Percentiles rank a stretch among this genome's conserved stretches.
Conservation (phyloP, 768 basidiomycete genomes). For the Pleurotus sapidus region DNA sequence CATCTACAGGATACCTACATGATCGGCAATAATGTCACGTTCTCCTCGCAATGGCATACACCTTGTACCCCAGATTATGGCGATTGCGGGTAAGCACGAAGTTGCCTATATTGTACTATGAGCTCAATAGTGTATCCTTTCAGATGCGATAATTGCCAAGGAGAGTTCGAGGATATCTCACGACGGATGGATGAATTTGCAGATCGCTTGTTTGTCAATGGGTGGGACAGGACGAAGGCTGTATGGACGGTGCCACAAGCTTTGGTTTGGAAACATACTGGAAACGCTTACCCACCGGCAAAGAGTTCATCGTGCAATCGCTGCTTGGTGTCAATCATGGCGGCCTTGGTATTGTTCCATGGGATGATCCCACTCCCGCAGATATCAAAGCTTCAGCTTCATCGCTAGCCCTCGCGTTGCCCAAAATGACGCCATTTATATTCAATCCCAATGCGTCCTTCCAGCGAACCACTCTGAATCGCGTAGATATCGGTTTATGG, state of each 20-base stretch:
- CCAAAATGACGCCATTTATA: slow-evolving; percentile 44
- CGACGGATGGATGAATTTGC: slow-evolving; percentile 64
- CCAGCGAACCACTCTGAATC: slow-evolving; percentile 33
- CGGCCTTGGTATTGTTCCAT: slow-evolving; percentile 54
- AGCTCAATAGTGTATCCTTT: background rate
- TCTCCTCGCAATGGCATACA: slow-evolving; percentile 59
- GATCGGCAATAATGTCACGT: slow-evolving; percentile 61
- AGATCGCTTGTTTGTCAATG: slow-evolving; percentile 55
- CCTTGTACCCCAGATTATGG: slow-evolving; percentile 64
- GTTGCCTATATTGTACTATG: background rate
- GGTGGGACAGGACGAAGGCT: slow-evolving; percentile 66
- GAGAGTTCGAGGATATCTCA: slow-evolving; percentile 68
- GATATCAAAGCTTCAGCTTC: slow-evolving; percentile 56
- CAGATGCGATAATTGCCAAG: slow-evolving; percentile 61
- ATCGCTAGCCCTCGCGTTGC: slow-evolving; percentile 40
- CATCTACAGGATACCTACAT: slow-evolving; percentile 54
- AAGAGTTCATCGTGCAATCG: slow-evolving; percentile 65
- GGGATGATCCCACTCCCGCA: slow-evolving; percentile 50
- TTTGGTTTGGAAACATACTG: slow-evolving; percentile 61
- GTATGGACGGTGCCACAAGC: slow-evolving; percentile 83
- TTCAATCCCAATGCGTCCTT: slow-evolving; percentile 38
- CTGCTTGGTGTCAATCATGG: slow-evolving; percentile 72
- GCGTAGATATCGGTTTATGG: slow-evolving; percentile 55
- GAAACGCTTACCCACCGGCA: slow-evolving; percentile 62
- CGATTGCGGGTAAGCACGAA: slow-evolving; percentile 60